Evolutionary conservation across 306 rosid genomes (phyloP), one percentile per base, ranked within the genome.

Genomic region (Hylodesmum podocarpum): DNA sequence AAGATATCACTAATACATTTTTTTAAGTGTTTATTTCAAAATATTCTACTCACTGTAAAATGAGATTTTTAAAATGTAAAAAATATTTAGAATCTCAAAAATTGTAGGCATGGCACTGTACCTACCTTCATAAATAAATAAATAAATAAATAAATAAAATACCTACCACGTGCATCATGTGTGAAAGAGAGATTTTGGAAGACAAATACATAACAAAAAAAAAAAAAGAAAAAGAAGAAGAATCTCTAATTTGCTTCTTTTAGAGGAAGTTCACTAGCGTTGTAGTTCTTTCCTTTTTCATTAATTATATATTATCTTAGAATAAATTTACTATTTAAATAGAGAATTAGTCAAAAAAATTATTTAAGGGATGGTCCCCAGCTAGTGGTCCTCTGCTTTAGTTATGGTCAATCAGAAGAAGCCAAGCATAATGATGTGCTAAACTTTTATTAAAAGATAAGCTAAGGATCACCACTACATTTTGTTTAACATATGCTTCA

Each of bases 391-490:
- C 33, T 37, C 22, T 27, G 43, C 66, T 31, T 36, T 44, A 31
- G 9, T 28, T 51, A 47, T 19, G 27, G 9, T n/a, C 6, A n/a
- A 40, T 34, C 58, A 61, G 39, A 29, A 58, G 57, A 72, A 62
- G 68, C 18, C 46, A 85, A 43, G 86, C 73, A 78, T 74, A 78
- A 85, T 78, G 53, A 73, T 62, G 54, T 81, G 47, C 81, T 13
- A 78, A 73, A 65, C 86, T 85, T 85, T 81, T 15, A 5, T 33
- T 85, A 53, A 73, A 85, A 46, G 88, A 78, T 81, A 84, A 68
- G 76, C 55, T 44, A 81, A 73, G 88, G 77, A 80, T 73, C 40
- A 59, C 79, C 44, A 25, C 28, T 49, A 31, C 14, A 33, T 29
- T 74, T 51, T 69, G 43, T 49, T 49, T 67, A 7, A 34, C 24